These are phyloP conservation scores for Halteria grandinella DNA, from an alignment of 73 alveolate species.

Conservation along the genomic window DNA sequence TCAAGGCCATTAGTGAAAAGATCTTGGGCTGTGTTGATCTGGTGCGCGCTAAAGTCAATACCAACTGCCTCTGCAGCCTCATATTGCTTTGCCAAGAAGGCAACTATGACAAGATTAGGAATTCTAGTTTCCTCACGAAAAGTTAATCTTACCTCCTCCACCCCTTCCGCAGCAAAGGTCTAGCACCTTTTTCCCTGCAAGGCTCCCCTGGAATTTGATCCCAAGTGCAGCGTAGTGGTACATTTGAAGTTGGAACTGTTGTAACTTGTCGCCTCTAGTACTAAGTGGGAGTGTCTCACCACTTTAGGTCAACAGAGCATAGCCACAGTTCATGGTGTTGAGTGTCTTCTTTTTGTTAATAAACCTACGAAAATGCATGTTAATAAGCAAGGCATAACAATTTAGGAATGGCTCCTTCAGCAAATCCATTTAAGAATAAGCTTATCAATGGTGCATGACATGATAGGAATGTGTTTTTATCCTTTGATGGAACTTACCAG, in stretches of 20 bases:
- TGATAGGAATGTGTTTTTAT: background rate
- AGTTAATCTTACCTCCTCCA: too few relatives aligned
- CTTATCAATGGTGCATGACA: too few relatives aligned
- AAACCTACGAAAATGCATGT: constrained; percentile 5
- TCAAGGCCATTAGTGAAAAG: too few relatives aligned
- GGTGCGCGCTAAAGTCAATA: constrained; percentile 22
- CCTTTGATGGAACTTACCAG: constrained; percentile 3
- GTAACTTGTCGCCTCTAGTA: background rate
- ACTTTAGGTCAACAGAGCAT: constrained; percentile 33
- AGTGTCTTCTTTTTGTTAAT: background rate
- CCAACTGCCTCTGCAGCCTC: constrained; percentile 44
- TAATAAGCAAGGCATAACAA: background rate
- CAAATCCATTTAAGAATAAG: background rate
- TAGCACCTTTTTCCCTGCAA: constrained; percentile 16
- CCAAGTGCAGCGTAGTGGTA: constrained; percentile 59
- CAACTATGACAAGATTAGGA: too few relatives aligned
- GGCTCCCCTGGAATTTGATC: background rate
- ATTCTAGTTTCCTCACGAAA: too few relatives aligned
- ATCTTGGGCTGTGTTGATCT: too few relatives aligned
- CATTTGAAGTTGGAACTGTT: constrained; percentile 34
- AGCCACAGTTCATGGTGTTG: constrained; percentile 33
- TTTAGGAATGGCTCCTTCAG: background rate
- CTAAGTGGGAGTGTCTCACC: constrained; percentile 23
- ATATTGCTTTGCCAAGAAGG: constrained; percentile 40
- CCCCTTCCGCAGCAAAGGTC: constrained; percentile 69